Evolutionary conservation across 2,329 filamentous ascomycete species (phyloP).

Genomic region (Diaporthe eres): DNA sequence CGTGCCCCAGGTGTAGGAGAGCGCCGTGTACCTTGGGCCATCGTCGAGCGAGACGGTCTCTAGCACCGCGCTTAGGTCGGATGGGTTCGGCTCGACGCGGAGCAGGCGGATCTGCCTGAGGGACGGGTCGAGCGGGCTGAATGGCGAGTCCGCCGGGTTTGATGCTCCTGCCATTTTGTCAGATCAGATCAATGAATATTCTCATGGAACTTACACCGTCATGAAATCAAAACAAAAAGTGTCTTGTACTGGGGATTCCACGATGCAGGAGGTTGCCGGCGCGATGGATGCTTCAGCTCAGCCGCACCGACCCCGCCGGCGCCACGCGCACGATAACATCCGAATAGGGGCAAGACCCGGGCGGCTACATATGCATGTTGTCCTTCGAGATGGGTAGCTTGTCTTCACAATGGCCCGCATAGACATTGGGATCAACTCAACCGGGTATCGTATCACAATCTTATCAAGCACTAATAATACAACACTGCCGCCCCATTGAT

Average conservation of each 20-base stretch:
- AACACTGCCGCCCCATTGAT: neutral
- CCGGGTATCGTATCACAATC: conserved; percentile 18
- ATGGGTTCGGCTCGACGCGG: neutral
- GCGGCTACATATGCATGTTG: neutral
- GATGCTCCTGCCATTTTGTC: conserved; percentile 10
- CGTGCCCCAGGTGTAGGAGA: conserved; percentile 24
- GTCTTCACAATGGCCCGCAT: neutral
- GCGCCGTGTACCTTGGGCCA: neutral
- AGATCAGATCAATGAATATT: neutral
- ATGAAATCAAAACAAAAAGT: neutral
- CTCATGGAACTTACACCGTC: neutral
- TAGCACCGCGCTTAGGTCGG: neutral
- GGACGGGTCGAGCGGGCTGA: conserved; percentile 11
- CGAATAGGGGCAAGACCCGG: conserved; percentile 17
- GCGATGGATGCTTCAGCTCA: conserved; percentile 22
- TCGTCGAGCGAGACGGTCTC: conserved; percentile 16
- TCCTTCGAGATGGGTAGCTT: neutral
- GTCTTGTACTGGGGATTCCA: neutral
- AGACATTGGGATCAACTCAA: conserved; percentile 5
- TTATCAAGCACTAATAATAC: conserved; percentile 13
- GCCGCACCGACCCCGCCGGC: conserved; percentile 12
- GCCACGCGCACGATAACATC: conserved; percentile 9
- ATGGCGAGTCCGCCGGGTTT: neutral
- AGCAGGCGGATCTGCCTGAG: conserved; percentile 26
- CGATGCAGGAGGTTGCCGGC: neutral